A percentile compares a stretch with the other conserved stretches of the same genome.
phyloP scores from a whole-genome alignment of 2,329 filamentous ascomycete species.

The Chrysosporium keratinophilum region DNA sequence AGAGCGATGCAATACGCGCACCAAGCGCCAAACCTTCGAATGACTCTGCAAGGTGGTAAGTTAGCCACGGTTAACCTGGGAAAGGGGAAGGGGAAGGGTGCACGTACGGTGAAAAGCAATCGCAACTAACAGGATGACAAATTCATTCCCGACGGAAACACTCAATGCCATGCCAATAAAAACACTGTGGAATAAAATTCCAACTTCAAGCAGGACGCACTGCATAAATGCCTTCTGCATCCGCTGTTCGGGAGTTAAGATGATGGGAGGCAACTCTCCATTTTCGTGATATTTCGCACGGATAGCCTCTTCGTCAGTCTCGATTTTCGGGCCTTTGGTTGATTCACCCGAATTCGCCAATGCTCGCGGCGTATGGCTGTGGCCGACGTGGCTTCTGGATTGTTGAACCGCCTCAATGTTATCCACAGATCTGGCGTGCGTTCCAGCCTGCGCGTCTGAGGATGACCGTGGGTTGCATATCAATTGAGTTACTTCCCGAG shows the following conservation, averaged over 20 bases:
- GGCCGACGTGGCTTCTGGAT: conserved; percentile 15
- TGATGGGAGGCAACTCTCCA: neutral
- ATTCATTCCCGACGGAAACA: conserved; percentile 27
- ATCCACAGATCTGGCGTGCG: neutral
- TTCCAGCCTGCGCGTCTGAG: neutral
- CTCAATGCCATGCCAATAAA: conserved; percentile 32
- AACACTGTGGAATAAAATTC: conserved; percentile 68
- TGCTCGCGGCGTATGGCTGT: conserved; percentile 17
- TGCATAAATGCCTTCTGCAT: conserved; percentile 59
- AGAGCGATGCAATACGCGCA: conserved; percentile 26
- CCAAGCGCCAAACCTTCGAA: conserved; percentile 30
- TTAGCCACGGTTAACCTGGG: neutral
- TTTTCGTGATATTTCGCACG: neutral
- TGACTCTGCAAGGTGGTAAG: conserved; percentile 21
- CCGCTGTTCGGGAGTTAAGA: conserved; percentile 28
- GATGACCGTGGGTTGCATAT: conserved; percentile 1
- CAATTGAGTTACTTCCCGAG: conserved; percentile 9
- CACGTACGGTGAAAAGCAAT: conserved; percentile 31
- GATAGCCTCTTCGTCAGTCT: conserved; percentile 1
- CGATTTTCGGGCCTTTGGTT: conserved; percentile 19
- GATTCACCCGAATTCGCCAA: conserved; percentile 23
- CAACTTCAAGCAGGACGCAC: conserved; percentile 64
- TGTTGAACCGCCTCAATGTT: neutral
- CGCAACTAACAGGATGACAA: conserved; percentile 28
- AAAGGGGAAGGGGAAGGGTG: neutral